A percentile compares a stretch with the other conserved stretches of the same genome.
These are phyloP conservation scores for Glonium stellatum DNA, from an alignment of 495 filamentous ascomycete species.

Conservation along the genomic window DNA sequence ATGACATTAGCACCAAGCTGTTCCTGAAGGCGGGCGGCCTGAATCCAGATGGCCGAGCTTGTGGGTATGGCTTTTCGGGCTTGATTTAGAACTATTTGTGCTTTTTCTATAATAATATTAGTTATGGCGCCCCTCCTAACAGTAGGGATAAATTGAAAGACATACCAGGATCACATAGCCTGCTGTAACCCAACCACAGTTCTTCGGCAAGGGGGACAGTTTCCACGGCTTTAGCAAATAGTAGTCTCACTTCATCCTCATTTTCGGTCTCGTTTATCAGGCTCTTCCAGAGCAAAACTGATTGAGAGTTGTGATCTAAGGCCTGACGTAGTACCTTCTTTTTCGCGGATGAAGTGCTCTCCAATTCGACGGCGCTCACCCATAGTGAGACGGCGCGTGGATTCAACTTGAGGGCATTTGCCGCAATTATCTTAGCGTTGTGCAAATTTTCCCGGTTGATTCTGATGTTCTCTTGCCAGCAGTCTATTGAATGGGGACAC, in stretches of 20 bases:
- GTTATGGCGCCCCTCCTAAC: no score
- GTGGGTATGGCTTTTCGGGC: slow-evolving; percentile 89
- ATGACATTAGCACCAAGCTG: slow-evolving; percentile 69
- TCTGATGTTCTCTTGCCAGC: slow-evolving; percentile 91
- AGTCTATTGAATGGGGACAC: slow-evolving; percentile 90
- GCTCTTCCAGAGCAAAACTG: slow-evolving; percentile 92
- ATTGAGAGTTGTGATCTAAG: slow-evolving; percentile 81
- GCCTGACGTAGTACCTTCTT: slow-evolving; percentile 88
- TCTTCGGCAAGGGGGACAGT: slow-evolving; percentile 90
- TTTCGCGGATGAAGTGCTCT: slow-evolving; percentile 68
- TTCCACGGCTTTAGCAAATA: slow-evolving; percentile 88
- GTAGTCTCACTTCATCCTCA: slow-evolving; percentile 71
- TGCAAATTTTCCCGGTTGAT: slow-evolving; percentile 67
- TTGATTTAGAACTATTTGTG: slow-evolving; percentile 89
- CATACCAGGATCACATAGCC: slow-evolving; percentile 64
- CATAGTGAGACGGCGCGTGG: slow-evolving; percentile 82
- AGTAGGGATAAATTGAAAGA: no score
- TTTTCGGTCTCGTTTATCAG: slow-evolving; percentile 94
- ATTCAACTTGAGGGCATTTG: slow-evolving; percentile 84
- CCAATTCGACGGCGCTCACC: slow-evolving; percentile 91
- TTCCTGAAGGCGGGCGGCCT: slow-evolving; percentile 84
- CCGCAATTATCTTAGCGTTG: slow-evolving; percentile 94
- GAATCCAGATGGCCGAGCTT: slow-evolving; percentile 93
- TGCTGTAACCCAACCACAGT: slow-evolving; percentile 87
- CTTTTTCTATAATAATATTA: slow-evolving; percentile 48